Evolutionary conservation across 148 eudicot species (phyloP), one percentile per base, ranked within the genome.

Genomic region (Rhododendron molle): DNA sequence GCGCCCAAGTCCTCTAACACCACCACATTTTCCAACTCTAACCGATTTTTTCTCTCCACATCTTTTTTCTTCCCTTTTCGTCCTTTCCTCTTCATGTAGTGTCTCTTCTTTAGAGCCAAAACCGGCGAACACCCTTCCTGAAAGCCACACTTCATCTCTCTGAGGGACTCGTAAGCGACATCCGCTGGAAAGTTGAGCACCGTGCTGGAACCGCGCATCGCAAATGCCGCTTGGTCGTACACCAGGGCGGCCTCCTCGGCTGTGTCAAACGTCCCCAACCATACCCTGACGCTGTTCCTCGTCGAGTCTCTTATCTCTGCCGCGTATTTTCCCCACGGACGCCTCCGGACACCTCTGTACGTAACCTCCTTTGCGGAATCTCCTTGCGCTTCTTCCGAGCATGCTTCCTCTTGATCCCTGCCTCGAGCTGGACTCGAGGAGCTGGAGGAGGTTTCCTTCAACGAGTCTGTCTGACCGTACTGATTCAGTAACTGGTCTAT

Each of bases 251-350:
- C 85, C 4, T 38, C 85, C 60, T 83, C 46, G 0, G 85, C 43
- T 0, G 60, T 83, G 44, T 83, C 78, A 20, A 83, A 83, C 1
- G 85, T 83, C 26, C 85, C 85, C 60, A 83, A 7, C 85, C 85
- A 83, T 0, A 83, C 85, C 85, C 85, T 69, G 5, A 83, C 62
- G 0, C 85, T 40, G 6, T 69, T 69, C 78, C 85, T 83, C 15
- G 85, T 83, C 20, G 85, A 83, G 60, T 83, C 85, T 54, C 85
- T 69, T 44, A 83, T 83, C 54, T 83, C 85, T 1, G 85, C 85
- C 5, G 85, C 85, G 18, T 44, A 83, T 30, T 83, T 83, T 4
- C 85, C 85, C 85, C 85, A 83, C 0, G 78, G 85, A 36, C 85
- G 56, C 28, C 28, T 69, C 5, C 85, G 56, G 1, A 83, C 85